Evolutionary conservation across 2,329 filamentous ascomycete species (phyloP).

Genomic region (Camillea tinctor): DNA sequence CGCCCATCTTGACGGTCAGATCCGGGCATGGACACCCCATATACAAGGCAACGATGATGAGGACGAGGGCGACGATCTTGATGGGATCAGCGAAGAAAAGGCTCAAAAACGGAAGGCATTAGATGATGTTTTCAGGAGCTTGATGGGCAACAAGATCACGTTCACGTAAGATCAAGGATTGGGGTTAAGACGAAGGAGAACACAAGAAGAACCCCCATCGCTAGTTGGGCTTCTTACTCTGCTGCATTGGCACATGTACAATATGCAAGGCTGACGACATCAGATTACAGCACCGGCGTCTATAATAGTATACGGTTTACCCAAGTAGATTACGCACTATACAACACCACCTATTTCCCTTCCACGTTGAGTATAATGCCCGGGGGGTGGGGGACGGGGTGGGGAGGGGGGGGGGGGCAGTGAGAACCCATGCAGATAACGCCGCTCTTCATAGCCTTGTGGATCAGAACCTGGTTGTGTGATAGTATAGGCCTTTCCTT

Average conservation of each 20-base stretch:
- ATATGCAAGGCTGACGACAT: neutral
- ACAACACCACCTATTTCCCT: neutral
- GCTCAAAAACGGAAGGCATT: constrained; percentile 75
- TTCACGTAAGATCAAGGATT: constrained; percentile 40
- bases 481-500: neutral
- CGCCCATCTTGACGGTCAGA: constrained; percentile 79
- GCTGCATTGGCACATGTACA: neutral
- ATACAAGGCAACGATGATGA: constrained; percentile 51
- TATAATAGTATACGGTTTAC: neutral
- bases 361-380: neutral
- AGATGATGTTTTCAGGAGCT: constrained; percentile 74
- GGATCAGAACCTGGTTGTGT: neutral
- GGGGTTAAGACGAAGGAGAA: neutral
- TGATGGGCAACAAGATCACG: constrained; percentile 71
- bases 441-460: neutral
- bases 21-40: constrained; percentile 72
- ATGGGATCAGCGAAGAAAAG: constrained; percentile 43
- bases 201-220: neutral
- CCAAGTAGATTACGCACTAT: neutral
- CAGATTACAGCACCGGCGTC: neutral
- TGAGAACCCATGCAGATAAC: neutral
- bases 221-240: neutral
- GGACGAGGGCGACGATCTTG: constrained; percentile 42
- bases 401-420: too few species aligned
- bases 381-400: too few species aligned